Conservation (phyloP, 306 rosid species). For the Sicyos edulis region DNA sequence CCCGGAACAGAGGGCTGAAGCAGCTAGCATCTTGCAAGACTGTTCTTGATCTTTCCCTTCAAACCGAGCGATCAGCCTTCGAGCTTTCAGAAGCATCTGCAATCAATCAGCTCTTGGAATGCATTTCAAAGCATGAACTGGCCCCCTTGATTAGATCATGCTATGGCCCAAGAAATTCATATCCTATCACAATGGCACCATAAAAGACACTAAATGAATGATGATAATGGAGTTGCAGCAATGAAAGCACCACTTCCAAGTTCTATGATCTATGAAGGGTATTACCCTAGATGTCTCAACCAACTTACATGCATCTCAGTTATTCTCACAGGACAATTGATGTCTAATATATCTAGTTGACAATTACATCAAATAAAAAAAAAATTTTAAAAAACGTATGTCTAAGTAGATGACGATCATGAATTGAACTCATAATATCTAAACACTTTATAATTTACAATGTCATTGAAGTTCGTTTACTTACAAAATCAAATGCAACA, state of each 20-base stretch:
- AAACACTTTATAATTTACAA: too few species aligned
- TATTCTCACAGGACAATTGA: too few species aligned
- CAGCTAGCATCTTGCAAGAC: slow-evolving; percentile 46
- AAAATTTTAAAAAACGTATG: too few species aligned
- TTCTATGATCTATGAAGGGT: not conserved
- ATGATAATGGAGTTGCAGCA: not conserved
- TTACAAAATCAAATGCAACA: not conserved
- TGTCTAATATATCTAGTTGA: too few species aligned
- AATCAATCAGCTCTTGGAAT: not conserved
- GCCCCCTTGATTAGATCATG: not conserved
- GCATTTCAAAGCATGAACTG: not conserved
- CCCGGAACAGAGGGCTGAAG: slow-evolving; percentile 51
- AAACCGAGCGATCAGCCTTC: not conserved
- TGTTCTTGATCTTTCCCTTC: slow-evolving; percentile 30
- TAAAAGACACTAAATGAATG: not conserved
- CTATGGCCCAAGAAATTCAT: slow-evolving; percentile 3
- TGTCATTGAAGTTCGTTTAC: too few species aligned
- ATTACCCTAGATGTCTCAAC: not conserved
- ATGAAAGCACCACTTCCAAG: not conserved
- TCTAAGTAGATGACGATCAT: too few species aligned
- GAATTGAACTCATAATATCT: too few species aligned
- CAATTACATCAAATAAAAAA: too few species aligned
- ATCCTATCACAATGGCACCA: not conserved
- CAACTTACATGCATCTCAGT: too few species aligned
- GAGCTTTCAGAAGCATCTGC: not conserved